Evolutionary conservation across 2,329 filamentous ascomycete species (phyloP), one percentile per base, ranked within the genome.

Genomic region (Ascochyta koolunga): DNA sequence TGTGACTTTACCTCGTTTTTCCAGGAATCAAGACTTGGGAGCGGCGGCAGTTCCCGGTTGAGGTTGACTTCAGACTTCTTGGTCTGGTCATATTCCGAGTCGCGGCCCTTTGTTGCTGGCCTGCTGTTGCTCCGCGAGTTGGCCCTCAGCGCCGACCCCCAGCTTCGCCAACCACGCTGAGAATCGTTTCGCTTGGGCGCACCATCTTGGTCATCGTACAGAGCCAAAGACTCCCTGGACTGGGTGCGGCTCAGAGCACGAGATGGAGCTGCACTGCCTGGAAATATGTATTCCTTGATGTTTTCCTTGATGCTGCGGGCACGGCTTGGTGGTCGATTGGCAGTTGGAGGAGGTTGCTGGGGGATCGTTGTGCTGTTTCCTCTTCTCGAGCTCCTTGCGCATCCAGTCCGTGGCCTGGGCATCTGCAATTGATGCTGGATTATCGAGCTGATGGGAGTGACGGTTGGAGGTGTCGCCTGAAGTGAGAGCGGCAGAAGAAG

Each of bases 11-110:
- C 43, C 35, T 66, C 59, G 13, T 70, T 64, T 42, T 69, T 71
- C 72, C 72, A 75, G 4, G 65, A 72, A 50, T 80, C 78, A 5
- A 81, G 66, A 41, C 78, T 75, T 6, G 79, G 79, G 10, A 81
- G 58, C 4, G 79, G 79, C 29, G 79, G 79, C 21, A 81, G 64
- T 53, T 80, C 77, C 50, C 78, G 67, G 60, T 81, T 81, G 27
- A 81, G 67, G 47, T 81, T 76, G 52, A 79, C 51, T 24, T 72
- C 69, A 2, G 61, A 42, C 46, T 72, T 74, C 48, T 62, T 69
- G 11, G 62, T 44, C 22, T 57, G 58, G 19, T 71, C 69, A 11
- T 36, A 10, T 18, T 67, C 63, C 24, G 60, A 63, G 19, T 60
- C 51, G 16, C 65, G 65, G 25, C 67, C 71, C 41, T 62, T 66